Evolutionary conservation across 345 rosid species (phyloP).

Genomic region (Populus tremula): DNA sequence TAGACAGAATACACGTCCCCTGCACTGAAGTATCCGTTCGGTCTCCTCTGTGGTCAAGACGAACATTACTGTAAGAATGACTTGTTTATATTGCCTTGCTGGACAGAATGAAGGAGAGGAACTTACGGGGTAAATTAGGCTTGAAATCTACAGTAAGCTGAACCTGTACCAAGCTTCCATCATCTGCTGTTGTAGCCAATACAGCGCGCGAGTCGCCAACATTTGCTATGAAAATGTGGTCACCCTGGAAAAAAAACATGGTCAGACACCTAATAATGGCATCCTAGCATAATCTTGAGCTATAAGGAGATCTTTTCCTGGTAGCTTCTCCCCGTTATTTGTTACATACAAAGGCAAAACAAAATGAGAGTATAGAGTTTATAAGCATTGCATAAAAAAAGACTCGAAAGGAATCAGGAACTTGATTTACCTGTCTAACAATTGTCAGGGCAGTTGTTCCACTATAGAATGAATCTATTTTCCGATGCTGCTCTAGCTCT

Average conservation of each 20-base stretch:
- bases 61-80: neutral
- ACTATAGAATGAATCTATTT: slow-evolving; percentile 70
- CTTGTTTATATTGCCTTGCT: neutral
- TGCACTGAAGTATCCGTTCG: slow-evolving; percentile 63
- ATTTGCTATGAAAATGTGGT: slow-evolving; percentile 59
- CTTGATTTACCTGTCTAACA: slow-evolving; percentile 66
- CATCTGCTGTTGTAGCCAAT: slow-evolving; percentile 68
- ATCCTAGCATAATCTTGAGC: neutral
- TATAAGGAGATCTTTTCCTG: neutral
- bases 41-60: slow-evolving; percentile 64
- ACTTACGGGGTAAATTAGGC: slow-evolving; percentile 84
- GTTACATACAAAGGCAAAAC: neutral
- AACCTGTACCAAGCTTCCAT: slow-evolving; percentile 62
- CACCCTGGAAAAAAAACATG: slow-evolving; percentile 52
- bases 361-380: neutral
- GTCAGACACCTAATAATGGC: neutral
- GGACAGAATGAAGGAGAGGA: neutral
- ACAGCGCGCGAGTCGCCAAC: slow-evolving; percentile 96
- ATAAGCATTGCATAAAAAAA: neutral
- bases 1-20: slow-evolving; percentile 71
- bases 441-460: slow-evolving; percentile 82
- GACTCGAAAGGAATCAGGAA: neutral
- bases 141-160: slow-evolving; percentile 90
- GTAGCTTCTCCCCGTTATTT: neutral
- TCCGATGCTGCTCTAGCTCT: slow-evolving; percentile 62